Evolutionary conservation across 331 rosid genomes (phyloP).

Genomic region (Acacia pycnantha): DNA sequence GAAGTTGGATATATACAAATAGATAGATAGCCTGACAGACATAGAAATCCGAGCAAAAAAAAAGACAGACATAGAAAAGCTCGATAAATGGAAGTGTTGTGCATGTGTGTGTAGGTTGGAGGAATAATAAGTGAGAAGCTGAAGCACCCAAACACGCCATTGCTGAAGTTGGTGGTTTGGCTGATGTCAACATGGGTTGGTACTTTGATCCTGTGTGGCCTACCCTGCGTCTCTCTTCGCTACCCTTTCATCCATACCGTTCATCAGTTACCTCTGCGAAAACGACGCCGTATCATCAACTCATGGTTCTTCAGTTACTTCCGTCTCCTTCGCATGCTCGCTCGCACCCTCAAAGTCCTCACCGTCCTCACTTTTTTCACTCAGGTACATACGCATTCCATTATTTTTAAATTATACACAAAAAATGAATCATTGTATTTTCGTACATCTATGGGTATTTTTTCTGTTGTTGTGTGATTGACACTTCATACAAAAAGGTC

Average conservation of each 20-base stretch:
- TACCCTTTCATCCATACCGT: constrained; percentile 56
- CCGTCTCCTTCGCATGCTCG: constrained; percentile 41
- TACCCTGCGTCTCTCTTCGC: constrained; percentile 22
- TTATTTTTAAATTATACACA: no score
- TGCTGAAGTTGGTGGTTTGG: constrained; percentile 45
- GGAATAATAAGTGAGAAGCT: constrained; percentile 45
- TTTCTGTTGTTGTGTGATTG: no score
- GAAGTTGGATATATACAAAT: background rate
- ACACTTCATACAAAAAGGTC: no score
- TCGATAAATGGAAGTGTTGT: background rate
- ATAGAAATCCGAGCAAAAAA: no score
- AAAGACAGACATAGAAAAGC: background rate
- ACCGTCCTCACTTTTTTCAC: constrained; percentile 60
- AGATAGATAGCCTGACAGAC: background rate
- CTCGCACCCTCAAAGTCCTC: constrained; percentile 55
- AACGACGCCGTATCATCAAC: constrained; percentile 43
- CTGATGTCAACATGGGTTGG: constrained; percentile 67
- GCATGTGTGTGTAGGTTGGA: constrained; percentile 41
- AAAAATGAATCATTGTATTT: no score
- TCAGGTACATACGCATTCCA: constrained; percentile 34
- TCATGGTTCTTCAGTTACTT: constrained; percentile 55
- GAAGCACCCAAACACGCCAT: constrained; percentile 53
- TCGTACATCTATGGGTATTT: no score
- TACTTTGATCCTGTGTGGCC: constrained; percentile 49
- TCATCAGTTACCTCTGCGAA: constrained; percentile 30